A percentile compares a stretch with the other conserved stretches of the same genome.
phyloP scores from a whole-genome alignment of 108 stramenopile species.

The Nannochloropsis salina region DNA sequence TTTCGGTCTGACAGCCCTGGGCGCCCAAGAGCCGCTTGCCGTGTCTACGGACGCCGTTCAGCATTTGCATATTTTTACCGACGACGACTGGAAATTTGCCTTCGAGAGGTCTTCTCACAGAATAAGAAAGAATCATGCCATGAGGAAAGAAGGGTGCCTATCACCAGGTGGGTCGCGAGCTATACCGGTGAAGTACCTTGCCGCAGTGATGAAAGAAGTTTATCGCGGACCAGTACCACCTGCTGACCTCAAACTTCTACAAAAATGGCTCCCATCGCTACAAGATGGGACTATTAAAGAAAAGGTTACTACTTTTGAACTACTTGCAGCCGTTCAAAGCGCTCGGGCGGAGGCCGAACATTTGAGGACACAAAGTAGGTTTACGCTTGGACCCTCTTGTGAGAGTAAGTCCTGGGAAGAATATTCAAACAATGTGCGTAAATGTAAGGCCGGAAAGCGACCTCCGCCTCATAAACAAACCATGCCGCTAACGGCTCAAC shows the following conservation, averaged over 20 bases:
- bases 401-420: constrained; percentile 11
- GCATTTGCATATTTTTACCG: constrained; percentile 16
- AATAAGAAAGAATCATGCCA: not conserved
- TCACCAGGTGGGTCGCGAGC: not conserved
- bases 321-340: constrained; percentile 11
- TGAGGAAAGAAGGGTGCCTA: not conserved
- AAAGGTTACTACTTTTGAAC: not conserved
- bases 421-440: constrained; percentile 1
- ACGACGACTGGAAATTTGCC: not conserved
- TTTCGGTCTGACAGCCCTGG: not conserved
- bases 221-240: not conserved
- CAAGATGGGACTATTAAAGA: not conserved
- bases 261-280: not conserved
- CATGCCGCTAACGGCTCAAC: not conserved
- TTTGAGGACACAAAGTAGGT: not conserved
- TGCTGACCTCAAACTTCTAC: not conserved
- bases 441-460: constrained; percentile 4
- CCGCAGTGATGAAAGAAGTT: not conserved
- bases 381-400: not conserved
- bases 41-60: constrained; percentile 5
- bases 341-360: not conserved
- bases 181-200: not conserved
- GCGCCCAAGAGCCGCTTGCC: not conserved
- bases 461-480: not conserved
- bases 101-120: not conserved